Evolutionary conservation across 2,329 filamentous ascomycete species (phyloP), one percentile per base, ranked within the genome.

Genomic region (Calonectria pseudoreteaudii): DNA sequence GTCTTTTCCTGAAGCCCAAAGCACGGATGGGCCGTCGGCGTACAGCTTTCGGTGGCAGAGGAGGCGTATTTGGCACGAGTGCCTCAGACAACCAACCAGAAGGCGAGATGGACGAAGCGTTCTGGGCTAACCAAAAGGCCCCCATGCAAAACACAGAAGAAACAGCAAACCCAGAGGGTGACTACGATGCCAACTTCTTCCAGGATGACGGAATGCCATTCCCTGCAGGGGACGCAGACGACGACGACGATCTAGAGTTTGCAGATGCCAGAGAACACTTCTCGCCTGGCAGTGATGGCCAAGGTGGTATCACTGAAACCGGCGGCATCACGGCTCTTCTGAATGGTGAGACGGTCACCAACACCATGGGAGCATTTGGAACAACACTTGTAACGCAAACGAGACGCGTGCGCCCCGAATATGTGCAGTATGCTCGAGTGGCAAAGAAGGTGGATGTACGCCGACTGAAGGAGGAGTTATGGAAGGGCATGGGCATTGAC

Each of bases 131-230:
- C 50, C 92, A 90, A 85, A 94, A 91, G 83, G 92, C 86, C 77
- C 90, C 86, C 66, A 82, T 82, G 79, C 83, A 85, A 41, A 78
- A 80, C 69, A 72, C 76, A 11, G 92, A 93, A 30, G 91, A 92
- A 56, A 90, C 87, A 4, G 89, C 86, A 1, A 84, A 90, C 47
- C 89, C 90, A 3, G 88, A 91, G 78, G 96, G 96, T 74, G 93
- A 97, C 82, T 99, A 98, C 84, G 95, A 98, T 83, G 96, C 97
- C 73, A 94, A 98, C 84, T 99, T 98, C 90, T 99, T 98, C 87
- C 94, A 97, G 80, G 97, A 98, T 81, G 94, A 96, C 79, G 93
- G 90, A 2, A 87, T 96, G 76, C 92, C 93, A 2, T 90, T 95
- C 79, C 87, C 91, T 2, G 92, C 91, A 14, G 92, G 88, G 6